Base-by-base conservation (phyloP, 176 grass and related monocot species). In the sorghum (Sorghum bicolor) region DNA sequence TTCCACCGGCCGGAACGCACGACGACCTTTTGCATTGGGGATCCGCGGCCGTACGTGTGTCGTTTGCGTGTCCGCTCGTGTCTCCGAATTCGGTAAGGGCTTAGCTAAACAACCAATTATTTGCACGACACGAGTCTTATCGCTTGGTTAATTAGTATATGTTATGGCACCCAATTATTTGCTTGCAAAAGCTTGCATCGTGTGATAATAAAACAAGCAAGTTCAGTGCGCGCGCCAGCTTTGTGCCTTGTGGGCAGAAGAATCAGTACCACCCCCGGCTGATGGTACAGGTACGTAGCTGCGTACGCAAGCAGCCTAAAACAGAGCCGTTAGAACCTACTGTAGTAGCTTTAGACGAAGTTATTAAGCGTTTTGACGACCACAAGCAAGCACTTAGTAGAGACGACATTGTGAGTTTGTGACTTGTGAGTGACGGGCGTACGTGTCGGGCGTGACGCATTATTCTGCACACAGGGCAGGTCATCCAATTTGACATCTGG, bases 31-130 rank as follows among this genome's bases (percentile, higher is more conserved):
- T 10, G 3, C n/a, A 11, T 0, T 8, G 12, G 19, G 50, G 50
- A 52, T 52, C 16, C 57, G 11, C 47, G 19, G 20, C 75, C 14
- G 43, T 50, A 13, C 70, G 30, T 10, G 61, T 22, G 13, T 36
- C 36, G 67, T 70, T 89, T 60, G 62, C 77, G 79, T 80, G 70
- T 31, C 30, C 3, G 47, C 9, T 63, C n/a, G 20, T 58, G 20
- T 68, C 69, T 88, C 34, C n/a, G 17, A 69, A 67, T 62, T 10
- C 7, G 47, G 82, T 22, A 15, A 45, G 43, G 41, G 41, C 41
- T 12, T 19, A 17, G 47, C 47, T 50, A 50, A 53, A 2, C 0
- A 20, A 22, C 74, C 22, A 25, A 65, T 71, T 24, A n/a, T 77
- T 22, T 68, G 70, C 48, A 38, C 50, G 38, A 41, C 44, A 39